phyloP scores from a whole-genome alignment of 2,329 filamentous ascomycete species.

The Colletotrichum gigasporum region DNA sequence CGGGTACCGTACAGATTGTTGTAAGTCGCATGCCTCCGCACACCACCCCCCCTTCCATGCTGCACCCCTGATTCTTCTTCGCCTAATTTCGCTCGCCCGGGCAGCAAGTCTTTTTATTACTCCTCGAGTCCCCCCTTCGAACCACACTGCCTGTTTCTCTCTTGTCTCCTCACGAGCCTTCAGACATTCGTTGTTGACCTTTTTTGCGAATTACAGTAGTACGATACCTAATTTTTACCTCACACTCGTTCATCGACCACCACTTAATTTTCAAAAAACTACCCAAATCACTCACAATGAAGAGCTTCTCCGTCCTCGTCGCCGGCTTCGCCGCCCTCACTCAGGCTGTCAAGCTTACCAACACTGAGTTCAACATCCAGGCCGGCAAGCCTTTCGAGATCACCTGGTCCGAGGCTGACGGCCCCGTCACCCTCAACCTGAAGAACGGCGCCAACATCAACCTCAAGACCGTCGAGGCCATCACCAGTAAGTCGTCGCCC shows the following conservation, averaged over 20 bases:
- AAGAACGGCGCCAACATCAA: constrained; percentile 47
- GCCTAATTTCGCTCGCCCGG: constrained; percentile 30
- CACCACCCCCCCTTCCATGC: constrained; percentile 28
- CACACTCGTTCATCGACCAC: constrained; percentile 21
- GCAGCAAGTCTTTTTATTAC: constrained; percentile 32
- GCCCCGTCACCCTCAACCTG: constrained; percentile 53
- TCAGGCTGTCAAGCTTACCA: constrained; percentile 45
- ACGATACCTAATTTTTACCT: constrained; percentile 24
- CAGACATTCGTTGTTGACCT: constrained; percentile 31
- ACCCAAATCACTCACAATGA: constrained; percentile 42
- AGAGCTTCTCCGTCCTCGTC: constrained; percentile 40
- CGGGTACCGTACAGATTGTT: constrained; percentile 19
- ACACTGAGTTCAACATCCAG: constrained; percentile 44
- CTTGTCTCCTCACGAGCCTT: constrained; percentile 27
- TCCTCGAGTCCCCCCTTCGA: constrained; percentile 14
- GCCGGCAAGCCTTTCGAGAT: constrained; percentile 53
- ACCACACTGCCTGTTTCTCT: neutral
- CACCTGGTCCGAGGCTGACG: constrained; percentile 50
- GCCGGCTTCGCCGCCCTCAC: constrained; percentile 43
- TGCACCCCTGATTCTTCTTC: constrained; percentile 28
- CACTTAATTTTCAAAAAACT: constrained; percentile 25
- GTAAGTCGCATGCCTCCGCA: constrained; percentile 27
- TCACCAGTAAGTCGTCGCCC: constrained; percentile 47
- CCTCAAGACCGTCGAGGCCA: constrained; percentile 45
- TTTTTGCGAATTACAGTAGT: constrained; percentile 24